Conservation (phyloP, 768 basidiomycete genomes). For the Hebeloma cylindrosporum region DNA sequence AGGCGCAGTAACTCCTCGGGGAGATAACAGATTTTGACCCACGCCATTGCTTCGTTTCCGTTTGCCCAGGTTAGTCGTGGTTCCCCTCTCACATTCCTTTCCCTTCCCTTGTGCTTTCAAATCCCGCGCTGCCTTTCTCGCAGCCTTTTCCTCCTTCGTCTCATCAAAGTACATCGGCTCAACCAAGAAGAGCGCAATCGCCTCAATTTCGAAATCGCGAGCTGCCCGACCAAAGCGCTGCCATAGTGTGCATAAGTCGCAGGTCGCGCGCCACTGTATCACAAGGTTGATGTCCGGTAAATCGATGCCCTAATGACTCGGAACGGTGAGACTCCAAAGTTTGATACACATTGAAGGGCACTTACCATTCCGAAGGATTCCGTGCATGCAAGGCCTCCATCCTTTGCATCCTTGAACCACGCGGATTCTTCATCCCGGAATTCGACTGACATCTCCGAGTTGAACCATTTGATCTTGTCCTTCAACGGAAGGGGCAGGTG, state of each 20-base stretch:
- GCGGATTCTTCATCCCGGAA: conserved; percentile 18
- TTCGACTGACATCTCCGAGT: conserved; percentile 25
- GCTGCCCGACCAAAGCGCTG: conserved; percentile 35
- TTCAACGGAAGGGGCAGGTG: conserved; percentile 7
- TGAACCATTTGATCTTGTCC: conserved; percentile 26
- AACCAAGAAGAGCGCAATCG: conserved; percentile 25
- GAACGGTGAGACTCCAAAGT: too few relatives aligned
- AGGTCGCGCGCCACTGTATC: conserved; percentile 32
- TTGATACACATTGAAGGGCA: too few relatives aligned
- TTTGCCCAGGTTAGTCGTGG: too few relatives aligned
- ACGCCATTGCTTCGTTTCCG: too few relatives aligned
- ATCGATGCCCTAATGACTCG: conserved; percentile 32
- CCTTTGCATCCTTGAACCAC: conserved; percentile 15
- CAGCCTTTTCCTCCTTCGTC: conserved; percentile 15
- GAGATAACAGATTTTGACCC: too few relatives aligned
- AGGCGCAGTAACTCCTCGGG: too few relatives aligned
- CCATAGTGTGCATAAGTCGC: conserved; percentile 28
- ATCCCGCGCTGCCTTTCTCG: not conserved
- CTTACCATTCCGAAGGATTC: conserved; percentile 38
- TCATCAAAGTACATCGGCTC: conserved; percentile 29
- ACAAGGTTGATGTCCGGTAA: conserved; percentile 33
- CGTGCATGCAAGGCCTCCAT: conserved; percentile 28
- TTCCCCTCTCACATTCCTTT: too few relatives aligned
- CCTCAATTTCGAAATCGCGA: conserved; percentile 11
- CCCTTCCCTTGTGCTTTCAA: not conserved